Conservation (phyloP, 306 rosid genomes). For the Carpinus viminea region DNA sequence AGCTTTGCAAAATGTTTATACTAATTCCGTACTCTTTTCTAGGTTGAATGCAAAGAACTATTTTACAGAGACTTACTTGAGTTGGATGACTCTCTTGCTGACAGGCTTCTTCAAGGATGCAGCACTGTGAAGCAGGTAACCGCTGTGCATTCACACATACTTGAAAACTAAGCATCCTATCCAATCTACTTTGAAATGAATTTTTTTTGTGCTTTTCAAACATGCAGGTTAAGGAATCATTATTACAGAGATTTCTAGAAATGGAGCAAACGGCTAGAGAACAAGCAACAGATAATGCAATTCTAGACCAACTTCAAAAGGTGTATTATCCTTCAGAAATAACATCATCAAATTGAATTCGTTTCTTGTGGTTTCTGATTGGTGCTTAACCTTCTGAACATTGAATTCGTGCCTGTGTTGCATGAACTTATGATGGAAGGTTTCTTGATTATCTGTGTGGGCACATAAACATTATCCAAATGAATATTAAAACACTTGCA, state of each 20-base stretch:
- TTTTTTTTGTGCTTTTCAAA: constrained; percentile 24
- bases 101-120: constrained; percentile 80
- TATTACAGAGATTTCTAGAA: constrained; percentile 70
- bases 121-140: constrained; percentile 76
- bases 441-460: background rate
- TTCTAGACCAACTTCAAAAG: constrained; percentile 78
- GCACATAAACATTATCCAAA: constrained; percentile 10
- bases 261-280: constrained; percentile 88
- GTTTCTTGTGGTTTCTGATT: constrained; percentile 6
- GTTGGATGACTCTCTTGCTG: constrained; percentile 83
- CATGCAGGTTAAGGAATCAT: constrained; percentile 69
- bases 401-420: constrained; percentile 12
- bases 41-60: constrained; percentile 95
- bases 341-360: constrained; percentile 15
- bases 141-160: background rate
- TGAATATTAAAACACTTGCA: constrained; percentile 2
- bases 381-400: background rate
- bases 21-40: constrained; percentile 28
- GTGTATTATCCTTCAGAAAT: constrained; percentile 38
- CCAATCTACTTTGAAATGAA: constrained; percentile 15
- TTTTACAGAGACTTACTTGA: constrained; percentile 88
- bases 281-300: constrained; percentile 91
- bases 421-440: constrained; percentile 9
- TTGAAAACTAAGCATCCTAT: constrained; percentile 18
- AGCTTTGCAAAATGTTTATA: background rate